Evolutionary conservation across 495 filamentous ascomycete species (phyloP), one percentile per base, ranked within the genome.

Genomic region (Evernia prunastri): DNA sequence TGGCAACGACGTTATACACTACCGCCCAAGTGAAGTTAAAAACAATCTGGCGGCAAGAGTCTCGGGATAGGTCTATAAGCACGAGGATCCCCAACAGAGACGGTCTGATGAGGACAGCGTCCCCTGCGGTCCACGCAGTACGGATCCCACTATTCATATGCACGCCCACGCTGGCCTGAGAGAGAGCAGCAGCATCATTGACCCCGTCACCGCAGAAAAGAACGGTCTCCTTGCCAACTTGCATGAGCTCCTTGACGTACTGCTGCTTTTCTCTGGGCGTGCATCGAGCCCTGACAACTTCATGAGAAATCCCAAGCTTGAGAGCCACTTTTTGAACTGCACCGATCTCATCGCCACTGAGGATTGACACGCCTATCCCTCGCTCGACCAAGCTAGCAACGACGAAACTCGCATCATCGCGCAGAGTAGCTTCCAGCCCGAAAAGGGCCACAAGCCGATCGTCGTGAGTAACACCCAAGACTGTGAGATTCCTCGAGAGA

Each of bases 131-230:
- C 63, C 82, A 72, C 12, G 90, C 86, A 6, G 91, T 77, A 54
- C 91, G 87, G 0, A 79, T 85, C 37, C 82, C 82, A 64, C 72
- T 67, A 70, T 82, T 82, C 65, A 89, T 81, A 67, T 89, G 87
- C 5, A 91, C 73, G 57, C 90, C 90, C 64, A 94, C 83, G 33
- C 82, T 83, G n/a, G 90, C 87, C 67, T 84, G 80, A 4, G 87
- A 82, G 9, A 94, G 79, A 3, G 90, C 89, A 17, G 86, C 77
- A 0, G 89, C 88, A 70, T 92, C 90, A 72, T 94, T 94, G 6
- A 87, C 90, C 11, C 90, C 90, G 68, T 94, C 90, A 51, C 90
- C 90, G 67, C 81, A 80, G 73, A 93, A 92, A 23, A 92, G 65
- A 27, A 90, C 79, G 5, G 39, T 43, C 23, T 36, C 35, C 8